phyloP scores from a whole-genome alignment of 306 rosid species.

The Rosa chinensis region DNA sequence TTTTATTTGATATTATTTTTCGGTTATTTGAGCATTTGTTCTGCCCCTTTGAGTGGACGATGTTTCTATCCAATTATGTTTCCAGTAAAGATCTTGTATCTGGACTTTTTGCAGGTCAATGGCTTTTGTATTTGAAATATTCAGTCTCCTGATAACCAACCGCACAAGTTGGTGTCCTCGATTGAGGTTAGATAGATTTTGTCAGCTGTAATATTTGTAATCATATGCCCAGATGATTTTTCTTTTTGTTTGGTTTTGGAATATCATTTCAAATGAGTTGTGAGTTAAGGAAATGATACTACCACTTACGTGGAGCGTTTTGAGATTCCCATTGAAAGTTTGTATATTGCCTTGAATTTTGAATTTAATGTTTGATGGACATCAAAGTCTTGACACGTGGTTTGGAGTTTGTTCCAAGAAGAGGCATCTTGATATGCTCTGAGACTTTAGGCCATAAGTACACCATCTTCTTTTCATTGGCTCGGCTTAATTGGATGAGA shows the following conservation, averaged over 20 bases:
- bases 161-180: slow-evolving; percentile 19
- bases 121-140: slow-evolving; percentile 23
- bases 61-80: background rate
- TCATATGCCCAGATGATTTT: slow-evolving; percentile 12
- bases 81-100: background rate
- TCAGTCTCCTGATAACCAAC: slow-evolving; percentile 24
- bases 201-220: slow-evolving; percentile 33
- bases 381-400: slow-evolving; percentile 20
- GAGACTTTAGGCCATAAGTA: background rate
- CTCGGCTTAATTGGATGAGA: background rate
- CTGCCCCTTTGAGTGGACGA: background rate
- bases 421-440: slow-evolving; percentile 20
- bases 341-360: background rate
- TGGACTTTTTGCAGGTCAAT: slow-evolving; percentile 28
- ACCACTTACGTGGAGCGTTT: slow-evolving; percentile 13
- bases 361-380: slow-evolving; percentile 30
- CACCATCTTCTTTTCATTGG: background rate
- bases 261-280: background rate
- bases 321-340: background rate
- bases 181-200: slow-evolving; percentile 27
- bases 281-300: slow-evolving; percentile 17
- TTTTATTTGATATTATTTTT: background rate
- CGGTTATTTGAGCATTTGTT: background rate
- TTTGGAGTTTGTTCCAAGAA: slow-evolving; percentile 15
- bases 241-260: background rate